Percentiles rank a stretch among this genome's conserved stretches.
Evolutionary conservation across 495 filamentous ascomycete species (phyloP).

Genomic region (Aspergillus saccharolyticus): DNA sequence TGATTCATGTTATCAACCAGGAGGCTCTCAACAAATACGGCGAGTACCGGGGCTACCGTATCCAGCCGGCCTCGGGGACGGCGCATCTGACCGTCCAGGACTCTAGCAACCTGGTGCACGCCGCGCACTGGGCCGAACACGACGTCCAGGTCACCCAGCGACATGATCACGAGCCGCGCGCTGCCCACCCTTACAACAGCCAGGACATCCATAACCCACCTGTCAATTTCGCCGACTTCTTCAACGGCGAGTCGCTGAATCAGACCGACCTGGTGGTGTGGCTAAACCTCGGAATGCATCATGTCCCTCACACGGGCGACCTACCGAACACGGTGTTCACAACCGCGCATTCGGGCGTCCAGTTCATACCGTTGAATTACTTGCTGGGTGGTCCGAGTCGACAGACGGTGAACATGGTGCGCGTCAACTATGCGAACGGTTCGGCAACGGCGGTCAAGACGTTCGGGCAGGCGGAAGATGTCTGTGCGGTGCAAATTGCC

Average conservation of each 20-base stretch:
- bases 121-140: conserved; percentile 45
- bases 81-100: conserved; percentile 45
- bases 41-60: conserved; percentile 51
- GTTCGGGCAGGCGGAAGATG: conserved; percentile 33
- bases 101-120: conserved; percentile 41
- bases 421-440: conserved; percentile 37
- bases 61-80: conserved; percentile 40
- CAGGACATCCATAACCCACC: conserved; percentile 45
- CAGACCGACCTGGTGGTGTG: conserved; percentile 47
- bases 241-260: conserved; percentile 47
- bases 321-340: conserved; percentile 50
- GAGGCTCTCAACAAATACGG: conserved; percentile 48
- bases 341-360: conserved; percentile 39
- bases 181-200: conserved; percentile 42
- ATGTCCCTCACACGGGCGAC: conserved; percentile 52
- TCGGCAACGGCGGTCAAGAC: conserved; percentile 25
- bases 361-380: conserved; percentile 47
- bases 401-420: conserved; percentile 32
- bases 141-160: conserved; percentile 47
- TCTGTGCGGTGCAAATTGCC: conserved; percentile 13
- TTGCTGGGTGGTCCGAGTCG: conserved; percentile 27
- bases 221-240: conserved; percentile 51
- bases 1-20: conserved; percentile 49
- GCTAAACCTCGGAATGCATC: conserved; percentile 50
- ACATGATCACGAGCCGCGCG: conserved; percentile 50